Conservation (phyloP, 345 rosid genomes). For the Linum lewisii region DNA sequence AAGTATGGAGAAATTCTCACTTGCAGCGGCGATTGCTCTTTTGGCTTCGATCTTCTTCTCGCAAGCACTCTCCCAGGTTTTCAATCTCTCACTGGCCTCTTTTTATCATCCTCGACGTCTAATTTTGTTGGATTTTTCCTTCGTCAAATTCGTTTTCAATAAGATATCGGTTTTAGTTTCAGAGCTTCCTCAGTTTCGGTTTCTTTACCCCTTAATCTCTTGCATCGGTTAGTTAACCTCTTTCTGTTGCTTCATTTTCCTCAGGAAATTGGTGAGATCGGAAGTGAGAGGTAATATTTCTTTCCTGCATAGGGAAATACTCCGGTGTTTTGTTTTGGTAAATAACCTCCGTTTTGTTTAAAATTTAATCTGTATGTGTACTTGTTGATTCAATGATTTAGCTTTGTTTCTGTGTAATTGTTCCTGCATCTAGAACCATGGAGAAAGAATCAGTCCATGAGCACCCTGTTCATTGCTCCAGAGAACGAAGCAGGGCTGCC, state of each 20-base stretch:
- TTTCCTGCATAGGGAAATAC: background rate
- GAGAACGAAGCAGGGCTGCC: slow-evolving; percentile 86
- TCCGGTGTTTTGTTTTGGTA: too few relatives aligned
- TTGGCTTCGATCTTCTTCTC: background rate
- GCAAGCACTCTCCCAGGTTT: background rate
- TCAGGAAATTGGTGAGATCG: background rate
- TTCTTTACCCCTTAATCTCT: background rate
- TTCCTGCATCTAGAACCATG: background rate
- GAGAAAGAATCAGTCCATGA: background rate
- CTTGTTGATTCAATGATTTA: background rate
- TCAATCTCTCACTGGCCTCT: background rate
- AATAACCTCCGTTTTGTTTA: too few relatives aligned
- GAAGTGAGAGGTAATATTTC: background rate
- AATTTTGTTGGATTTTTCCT: background rate
- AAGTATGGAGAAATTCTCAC: background rate
- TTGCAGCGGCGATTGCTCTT: background rate
- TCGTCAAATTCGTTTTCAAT: background rate
- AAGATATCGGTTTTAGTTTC: background rate
- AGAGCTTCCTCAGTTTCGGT: too few relatives aligned
- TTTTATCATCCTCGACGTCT: background rate
- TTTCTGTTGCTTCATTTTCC: too few relatives aligned
- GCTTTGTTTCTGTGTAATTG: background rate
- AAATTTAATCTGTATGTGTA: too few relatives aligned
- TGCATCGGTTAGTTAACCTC: background rate
- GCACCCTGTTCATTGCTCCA: slow-evolving; percentile 73